Base-by-base conservation (phyloP, 1,139 yeast species). In the Candida glucosophila region DNA sequence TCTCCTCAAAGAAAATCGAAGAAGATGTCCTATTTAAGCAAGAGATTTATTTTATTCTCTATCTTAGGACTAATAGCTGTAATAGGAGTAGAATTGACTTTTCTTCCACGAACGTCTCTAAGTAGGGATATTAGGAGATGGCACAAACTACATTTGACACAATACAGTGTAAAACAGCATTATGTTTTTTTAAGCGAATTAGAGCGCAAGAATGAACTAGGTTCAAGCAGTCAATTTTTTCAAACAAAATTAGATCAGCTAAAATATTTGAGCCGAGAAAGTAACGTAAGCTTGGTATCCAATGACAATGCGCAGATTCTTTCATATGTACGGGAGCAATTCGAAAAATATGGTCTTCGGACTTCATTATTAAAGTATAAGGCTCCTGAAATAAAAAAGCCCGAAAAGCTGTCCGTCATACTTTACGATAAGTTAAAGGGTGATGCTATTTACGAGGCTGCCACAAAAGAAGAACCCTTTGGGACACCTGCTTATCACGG, bases 51-150 rank as follows among this genome's bases (percentile, higher is more conserved):
- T 44, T 64, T 72, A 40, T 67, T 71, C 35, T 56, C 67, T 42
- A 55, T 63, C n/a, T 49, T 71, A 26, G 86, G 82, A 10, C 40
- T 69, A 25, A 43, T 67, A 5, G 73, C 69, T 30, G 55, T 71
- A 23, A 53, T 73, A 8, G 58, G 73, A 4, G 72, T 80, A 40
- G 73, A 80, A 29, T 58, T 85, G 26, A 73, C 82, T 2, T 88
- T 88, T 45, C 59, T 86, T 15, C 96, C 96, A 2, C 55, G 96
- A 32, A 85, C 97, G 1, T 82, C 95, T 2, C 57, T 85, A 12
- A 74, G 81, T 28, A 62, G 96, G 35, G 97, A 88, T 49, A 74
- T 82, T 47, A 67, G 90, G 39, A 56, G 95, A 29, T 53, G 83
- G 41, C 85, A 85, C 49, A 74, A 77, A 13, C 66, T 77, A 15